A percentile compares a stretch with the other conserved stretches of the same genome.
These are phyloP conservation scores for Jackrogersella minutella DNA, from an alignment of 495 filamentous ascomycete species.

Conservation along the genomic window DNA sequence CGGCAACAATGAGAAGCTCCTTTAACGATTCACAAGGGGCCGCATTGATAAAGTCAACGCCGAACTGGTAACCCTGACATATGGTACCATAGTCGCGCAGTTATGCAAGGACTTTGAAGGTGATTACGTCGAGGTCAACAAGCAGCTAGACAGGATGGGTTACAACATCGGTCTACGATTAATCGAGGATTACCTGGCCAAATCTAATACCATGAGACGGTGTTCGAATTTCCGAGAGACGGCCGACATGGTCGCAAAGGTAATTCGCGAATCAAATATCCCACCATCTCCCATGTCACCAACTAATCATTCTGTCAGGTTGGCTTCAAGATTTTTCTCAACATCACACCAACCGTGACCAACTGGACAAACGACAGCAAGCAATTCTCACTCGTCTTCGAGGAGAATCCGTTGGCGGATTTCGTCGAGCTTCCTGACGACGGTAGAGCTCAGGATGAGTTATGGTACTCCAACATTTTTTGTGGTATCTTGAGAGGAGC, in stretches of 20 bases:
- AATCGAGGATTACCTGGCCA: conserved; percentile 97
- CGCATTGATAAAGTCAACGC: conserved; percentile 79
- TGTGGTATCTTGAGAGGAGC: conserved; percentile 91
- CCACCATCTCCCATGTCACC: neutral
- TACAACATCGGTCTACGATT: conserved; percentile 97
- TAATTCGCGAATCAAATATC: conserved; percentile 45
- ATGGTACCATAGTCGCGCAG: conserved; percentile 96
- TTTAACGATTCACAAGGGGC: conserved; percentile 56
- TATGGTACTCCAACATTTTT: conserved; percentile 98
- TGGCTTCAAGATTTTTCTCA: conserved; percentile 98
- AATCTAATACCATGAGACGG: conserved; percentile 80
- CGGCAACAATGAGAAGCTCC: neutral
- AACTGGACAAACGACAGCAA: conserved; percentile 97
- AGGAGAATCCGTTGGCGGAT: conserved; percentile 96
- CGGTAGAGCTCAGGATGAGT: conserved; percentile 91
- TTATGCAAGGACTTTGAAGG: conserved; percentile 94
- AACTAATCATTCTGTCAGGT: conserved; percentile 62
- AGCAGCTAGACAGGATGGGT: conserved; percentile 98
- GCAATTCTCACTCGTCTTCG: conserved; percentile 93
- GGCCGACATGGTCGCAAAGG: conserved; percentile 95
- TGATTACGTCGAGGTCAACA: conserved; percentile 93
- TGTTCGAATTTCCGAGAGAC: conserved; percentile 95
- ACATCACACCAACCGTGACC: conserved; percentile 92
- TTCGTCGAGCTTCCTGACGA: conserved; percentile 98
- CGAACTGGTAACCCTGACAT: conserved; percentile 95